Evolutionary conservation across 805 yeast genomes (phyloP), one percentile per base, ranked within the genome.

Genomic region (Zygosaccharomyces bailii): DNA sequence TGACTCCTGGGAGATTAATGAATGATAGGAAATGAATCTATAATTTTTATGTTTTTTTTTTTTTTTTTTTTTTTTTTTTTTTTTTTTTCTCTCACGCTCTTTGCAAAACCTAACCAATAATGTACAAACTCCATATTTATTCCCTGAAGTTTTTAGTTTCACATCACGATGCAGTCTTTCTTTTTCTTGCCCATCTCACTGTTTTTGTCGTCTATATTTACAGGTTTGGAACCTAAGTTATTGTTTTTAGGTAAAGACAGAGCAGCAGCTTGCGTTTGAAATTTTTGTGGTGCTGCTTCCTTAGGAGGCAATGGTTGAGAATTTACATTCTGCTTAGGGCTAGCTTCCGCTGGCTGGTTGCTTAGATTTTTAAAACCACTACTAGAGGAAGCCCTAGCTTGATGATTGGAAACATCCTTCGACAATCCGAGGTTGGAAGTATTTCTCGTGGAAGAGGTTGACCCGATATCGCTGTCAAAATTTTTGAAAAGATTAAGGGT

Each of bases 401-500:
- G 42, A 14, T 23, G 25, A 17, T n/a, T 11, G 24, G 35, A 35
- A 13, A 24, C n/a, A 34, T 39, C 32, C 5, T 37, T 34, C 13
- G 43, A 44, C 29, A 48, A 18, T 10, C 51, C 51, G 13, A 46
- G 32, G 25, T 21, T 37, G 23, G 40, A 37, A 37, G 33, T 7
- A 17, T 37, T 37, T 37, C 40, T 37, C 8, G 20, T 18, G 21
- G 40, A 37, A n/a, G 17, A 24, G 5, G 40, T 25, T n/a, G 40
- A 37, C 20, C n/a, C 32, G 11, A 19, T 34, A 23, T 52, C 51
- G 11, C 31, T 16, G 20, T 29, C 32, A 11, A 52, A 16, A 27
- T 44, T 44, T 29, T 44, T 48, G 45, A 59, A 59, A 24, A 59
- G 32, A 39, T 57, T 57, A n/a, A 58, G 18, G 1, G 64, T 59